Evolutionary conservation across 805 yeast species (phyloP).

Genomic region (Kazachstania bromeliacearum): DNA sequence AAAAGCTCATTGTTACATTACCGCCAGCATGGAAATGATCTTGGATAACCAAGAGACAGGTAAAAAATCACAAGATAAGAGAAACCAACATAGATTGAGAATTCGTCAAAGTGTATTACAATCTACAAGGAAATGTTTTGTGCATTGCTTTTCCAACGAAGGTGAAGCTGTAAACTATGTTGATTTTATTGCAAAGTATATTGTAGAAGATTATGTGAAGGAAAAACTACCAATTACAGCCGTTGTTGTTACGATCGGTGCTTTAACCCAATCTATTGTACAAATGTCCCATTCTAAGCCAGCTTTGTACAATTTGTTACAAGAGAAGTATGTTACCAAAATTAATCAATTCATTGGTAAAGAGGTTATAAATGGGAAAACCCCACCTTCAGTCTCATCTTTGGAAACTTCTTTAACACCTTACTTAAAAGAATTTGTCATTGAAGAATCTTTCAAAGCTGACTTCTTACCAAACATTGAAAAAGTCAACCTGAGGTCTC

Average conservation of each 20-base stretch:
- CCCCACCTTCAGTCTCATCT: constrained; percentile 32
- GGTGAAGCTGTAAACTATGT: constrained; percentile 7
- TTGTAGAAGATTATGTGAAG: constrained; percentile 9
- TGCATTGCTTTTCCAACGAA: constrained; percentile 17
- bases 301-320: constrained; percentile 15
- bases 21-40: constrained; percentile 22
- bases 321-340: constrained; percentile 13
- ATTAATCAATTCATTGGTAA: constrained; percentile 28
- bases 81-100: constrained; percentile 34
- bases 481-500: constrained; percentile 66
- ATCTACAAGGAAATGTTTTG: constrained; percentile 20
- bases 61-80: constrained; percentile 18
- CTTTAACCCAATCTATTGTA: constrained; percentile 26
- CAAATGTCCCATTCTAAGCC: constrained; percentile 18
- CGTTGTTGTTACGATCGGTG: constrained; percentile 30
- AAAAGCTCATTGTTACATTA: constrained; percentile 30
- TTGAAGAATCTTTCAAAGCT: constrained; percentile 31
- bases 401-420: constrained; percentile 37
- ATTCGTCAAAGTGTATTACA: constrained; percentile 30
- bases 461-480: constrained; percentile 53
- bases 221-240: constrained; percentile 29
- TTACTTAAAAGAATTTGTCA: constrained; percentile 37
- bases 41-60: constrained; percentile 18
- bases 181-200: constrained; percentile 7
- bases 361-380: constrained; percentile 39